Base-by-base conservation (phyloP, 257 asterid genomes). In the Phtheirospermum japonicum region DNA sequence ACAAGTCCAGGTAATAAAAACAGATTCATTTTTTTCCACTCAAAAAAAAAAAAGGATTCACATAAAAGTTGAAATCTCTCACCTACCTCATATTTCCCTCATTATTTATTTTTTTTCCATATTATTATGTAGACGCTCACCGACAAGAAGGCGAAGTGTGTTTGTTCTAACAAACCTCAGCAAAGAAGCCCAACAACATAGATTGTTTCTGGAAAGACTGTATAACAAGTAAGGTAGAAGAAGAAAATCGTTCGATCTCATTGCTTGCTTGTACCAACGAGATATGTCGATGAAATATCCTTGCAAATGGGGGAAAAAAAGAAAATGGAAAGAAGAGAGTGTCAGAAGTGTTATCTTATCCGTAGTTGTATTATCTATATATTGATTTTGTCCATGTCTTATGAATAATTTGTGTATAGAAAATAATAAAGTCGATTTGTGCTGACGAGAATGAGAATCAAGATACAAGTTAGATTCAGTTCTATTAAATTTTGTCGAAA, bases 1-100 rank as follows among this genome's bases (percentile, higher is more conserved):
- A 70, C 80, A 78, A 73, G 74, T 80, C 51, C 63, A 78, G 87
- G 90, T 83, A 70, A 53, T 7, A 33, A 36, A 0, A 53, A 75
- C 14, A 34, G 42, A 63, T 57, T 18, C 73, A 61, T 57, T 56
- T 17, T 57, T 65, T 70, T 42, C 2, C 57, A 54, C 28, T 60
- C 20, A 16, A 12, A 56, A 48, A 5, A 26, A 43, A 5, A 18
- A 43, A 45, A 14, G 9, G 42, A 2, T 67, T 62, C 74, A 58
- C 73, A 48, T 56, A 59, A 43, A 71, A 52, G 36, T 6, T 20
- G 14, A 18, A 18, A 49, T 49, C 55, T 64, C 48, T 68, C 51
- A 46, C 56, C 74, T 56, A 28, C 52, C 57, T 67, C 59, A 48
- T 66, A 71, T 61, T 51, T 49, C 43, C 60, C 26, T 64, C 46